Base-by-base conservation (phyloP, 2,329 filamentous ascomycete genomes). In the Colletotrichum chrysophilum region DNA sequence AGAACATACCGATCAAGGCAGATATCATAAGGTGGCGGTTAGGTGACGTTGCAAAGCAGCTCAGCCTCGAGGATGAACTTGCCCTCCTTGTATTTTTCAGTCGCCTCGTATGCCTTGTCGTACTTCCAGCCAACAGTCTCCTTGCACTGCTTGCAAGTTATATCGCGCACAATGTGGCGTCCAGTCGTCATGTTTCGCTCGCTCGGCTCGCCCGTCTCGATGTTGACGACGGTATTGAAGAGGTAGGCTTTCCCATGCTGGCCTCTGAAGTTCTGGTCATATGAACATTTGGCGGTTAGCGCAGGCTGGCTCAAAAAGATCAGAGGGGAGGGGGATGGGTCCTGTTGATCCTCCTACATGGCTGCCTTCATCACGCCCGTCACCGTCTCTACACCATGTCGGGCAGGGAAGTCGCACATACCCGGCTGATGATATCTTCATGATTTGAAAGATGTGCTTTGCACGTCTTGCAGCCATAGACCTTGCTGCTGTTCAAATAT, bases 181-280 rank as follows among this genome's bases (percentile, higher is more conserved):
- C 97, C 97, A 1, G 97, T 99, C 16, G 97, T 99, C 97, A 99
- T 99, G 87, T 94, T 98, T 79, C 97, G 95, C 87, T 99, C 97
- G 83, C 91, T 93, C n/a, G 96, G 91, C 76, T 98, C 94, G 79
- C 94, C 93, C 61, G 93, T 89, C 78, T 93, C 94, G 83, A 98
- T 91, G 86, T 99, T 99, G 85, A 99, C 97, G 71, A 99, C 97
- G 77, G 85, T 92, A 86, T 96, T 94, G 90, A 99, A 98, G 79
- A 99, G 93, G 86, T 96, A 99, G 71, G 97, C 97, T 87, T 98
- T 98, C 83, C 97, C 97, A 85, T 98, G 96, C 85, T 98, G 96
- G 81, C 97, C 97, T 77, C 97, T 95, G 88, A 99, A 99, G 87
- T 98, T 98, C 96, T 98, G 84, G 18, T 48, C n/a, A 48, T 48